Evolutionary conservation across 2,329 filamentous ascomycete species (phyloP).

Genomic region (Malbranchea zuffiana): DNA sequence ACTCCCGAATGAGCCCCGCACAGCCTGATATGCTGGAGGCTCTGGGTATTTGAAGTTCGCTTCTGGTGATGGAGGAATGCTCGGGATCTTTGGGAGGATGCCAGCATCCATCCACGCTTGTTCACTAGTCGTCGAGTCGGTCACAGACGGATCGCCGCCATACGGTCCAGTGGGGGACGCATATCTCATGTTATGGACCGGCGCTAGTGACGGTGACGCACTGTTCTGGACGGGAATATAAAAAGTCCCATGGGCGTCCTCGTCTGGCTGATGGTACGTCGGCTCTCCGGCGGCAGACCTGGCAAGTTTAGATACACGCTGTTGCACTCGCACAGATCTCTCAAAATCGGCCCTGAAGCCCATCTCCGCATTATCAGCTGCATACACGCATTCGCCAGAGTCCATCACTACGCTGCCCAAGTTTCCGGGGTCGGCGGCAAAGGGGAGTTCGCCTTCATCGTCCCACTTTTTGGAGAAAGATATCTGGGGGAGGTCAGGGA

Average conservation of each 20-base stretch:
- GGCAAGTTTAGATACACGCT: slow-evolving; percentile 12
- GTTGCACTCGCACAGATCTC: slow-evolving; percentile 10
- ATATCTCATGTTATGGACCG: slow-evolving; percentile 9
- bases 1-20: slow-evolving; percentile 13
- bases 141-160: slow-evolving; percentile 13
- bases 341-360: neutral
- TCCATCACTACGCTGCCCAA: slow-evolving; percentile 4
- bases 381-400: slow-evolving; percentile 1
- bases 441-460: slow-evolving; percentile 5
- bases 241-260: slow-evolving; percentile 8
- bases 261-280: slow-evolving; percentile 4
- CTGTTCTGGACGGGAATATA: slow-evolving; percentile 7
- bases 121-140: slow-evolving; percentile 13
- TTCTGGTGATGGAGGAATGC: slow-evolving; percentile 10
- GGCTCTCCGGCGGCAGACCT: slow-evolving; percentile 8
- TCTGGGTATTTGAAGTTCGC: slow-evolving; percentile 10
- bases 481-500: slow-evolving; percentile 1
- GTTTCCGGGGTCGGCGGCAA: neutral
- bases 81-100: slow-evolving; percentile 6
- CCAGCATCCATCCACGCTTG: slow-evolving; percentile 12
- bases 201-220: slow-evolving; percentile 1
- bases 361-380: neutral
- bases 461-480: neutral
- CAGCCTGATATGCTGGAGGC: slow-evolving; percentile 3
- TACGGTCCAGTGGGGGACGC: slow-evolving; percentile 13